A percentile compares a stretch with the other conserved stretches of the same genome.
phyloP scores from a whole-genome alignment of 2,329 filamentous ascomycete genomes.

The Aureobasidium sp. region DNA sequence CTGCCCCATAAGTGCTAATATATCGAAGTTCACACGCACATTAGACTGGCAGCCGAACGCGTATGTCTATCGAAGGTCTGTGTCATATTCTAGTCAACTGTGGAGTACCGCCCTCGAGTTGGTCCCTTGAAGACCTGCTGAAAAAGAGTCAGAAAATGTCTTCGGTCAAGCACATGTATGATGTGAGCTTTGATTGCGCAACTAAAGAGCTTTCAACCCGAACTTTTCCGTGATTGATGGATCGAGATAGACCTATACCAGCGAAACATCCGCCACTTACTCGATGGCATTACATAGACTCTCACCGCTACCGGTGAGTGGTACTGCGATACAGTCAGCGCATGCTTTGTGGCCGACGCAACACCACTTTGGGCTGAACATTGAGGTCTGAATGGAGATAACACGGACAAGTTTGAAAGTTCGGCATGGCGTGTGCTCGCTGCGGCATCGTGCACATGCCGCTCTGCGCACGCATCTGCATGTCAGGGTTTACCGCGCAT shows the following conservation, averaged over 20 bases:
- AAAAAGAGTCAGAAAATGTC: neutral
- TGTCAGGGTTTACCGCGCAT: constrained; percentile 2
- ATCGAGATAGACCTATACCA: neutral
- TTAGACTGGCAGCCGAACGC: neutral
- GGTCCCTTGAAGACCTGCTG: neutral
- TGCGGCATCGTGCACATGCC: neutral
- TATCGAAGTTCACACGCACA: neutral
- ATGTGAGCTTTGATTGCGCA: neutral
- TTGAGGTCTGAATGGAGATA: neutral
- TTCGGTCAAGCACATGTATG: neutral
- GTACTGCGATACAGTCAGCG: neutral
- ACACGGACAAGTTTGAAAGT: neutral
- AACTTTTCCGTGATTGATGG: neutral
- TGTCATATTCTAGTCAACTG: neutral
- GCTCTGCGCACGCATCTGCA: neutral
- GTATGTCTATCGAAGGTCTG: neutral
- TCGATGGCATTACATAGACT: neutral
- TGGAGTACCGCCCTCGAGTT: neutral
- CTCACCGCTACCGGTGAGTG: neutral
- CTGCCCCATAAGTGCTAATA: neutral
- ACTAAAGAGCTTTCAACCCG: neutral
- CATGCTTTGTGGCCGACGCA: neutral
- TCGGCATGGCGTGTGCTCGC: neutral
- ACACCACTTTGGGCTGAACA: neutral
- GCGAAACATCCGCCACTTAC: neutral